phyloP scores from a whole-genome alignment of 2,329 filamentous ascomycete genomes.

The Aspergillus costaricaensis region DNA sequence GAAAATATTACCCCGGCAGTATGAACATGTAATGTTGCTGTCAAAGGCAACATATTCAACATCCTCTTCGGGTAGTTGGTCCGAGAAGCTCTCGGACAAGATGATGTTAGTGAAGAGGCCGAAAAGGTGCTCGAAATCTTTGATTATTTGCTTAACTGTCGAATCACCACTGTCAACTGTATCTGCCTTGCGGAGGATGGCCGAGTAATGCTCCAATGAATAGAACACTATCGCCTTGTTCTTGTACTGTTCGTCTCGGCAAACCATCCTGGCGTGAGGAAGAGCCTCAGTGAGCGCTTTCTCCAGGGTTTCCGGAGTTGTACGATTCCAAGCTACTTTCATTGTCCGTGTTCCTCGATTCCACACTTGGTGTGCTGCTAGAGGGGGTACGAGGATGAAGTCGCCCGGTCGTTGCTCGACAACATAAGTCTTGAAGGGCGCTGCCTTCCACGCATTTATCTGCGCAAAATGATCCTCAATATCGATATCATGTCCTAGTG shows the following conservation, averaged over 20 bases:
- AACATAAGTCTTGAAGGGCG: constrained; percentile 88
- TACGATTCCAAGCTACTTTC: constrained; percentile 98
- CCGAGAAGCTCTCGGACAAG: constrained; percentile 81
- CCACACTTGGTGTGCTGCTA: constrained; percentile 97
- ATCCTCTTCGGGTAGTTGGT: constrained; percentile 59
- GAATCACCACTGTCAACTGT: constrained; percentile 48
- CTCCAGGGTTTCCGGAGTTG: constrained; percentile 85
- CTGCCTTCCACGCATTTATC: constrained; percentile 91
- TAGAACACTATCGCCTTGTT: constrained; percentile 96
- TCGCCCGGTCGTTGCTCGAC: constrained; percentile 90
- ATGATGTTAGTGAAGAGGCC: constrained; percentile 75
- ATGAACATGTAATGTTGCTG: constrained; percentile 91
- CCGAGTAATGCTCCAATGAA: constrained; percentile 76
- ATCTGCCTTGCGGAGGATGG: constrained; percentile 59
- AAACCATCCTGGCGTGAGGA: constrained; percentile 85
- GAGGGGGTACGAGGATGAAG: constrained; percentile 87
- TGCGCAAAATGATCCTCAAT: constrained; percentile 97
- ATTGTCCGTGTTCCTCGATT: constrained; percentile 93
- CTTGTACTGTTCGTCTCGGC: constrained; percentile 97
- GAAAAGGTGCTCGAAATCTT: constrained; percentile 82
- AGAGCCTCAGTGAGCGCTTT: constrained; percentile 84
- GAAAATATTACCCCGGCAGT: constrained; percentile 95
- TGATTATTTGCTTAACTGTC: constrained; percentile 69
- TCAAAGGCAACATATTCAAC: constrained; percentile 80
- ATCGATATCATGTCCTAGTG: constrained; percentile 93